Evolutionary conservation across 768 basidiomycete species (phyloP).

Genomic region (Cystofilobasidium capitatum): DNA sequence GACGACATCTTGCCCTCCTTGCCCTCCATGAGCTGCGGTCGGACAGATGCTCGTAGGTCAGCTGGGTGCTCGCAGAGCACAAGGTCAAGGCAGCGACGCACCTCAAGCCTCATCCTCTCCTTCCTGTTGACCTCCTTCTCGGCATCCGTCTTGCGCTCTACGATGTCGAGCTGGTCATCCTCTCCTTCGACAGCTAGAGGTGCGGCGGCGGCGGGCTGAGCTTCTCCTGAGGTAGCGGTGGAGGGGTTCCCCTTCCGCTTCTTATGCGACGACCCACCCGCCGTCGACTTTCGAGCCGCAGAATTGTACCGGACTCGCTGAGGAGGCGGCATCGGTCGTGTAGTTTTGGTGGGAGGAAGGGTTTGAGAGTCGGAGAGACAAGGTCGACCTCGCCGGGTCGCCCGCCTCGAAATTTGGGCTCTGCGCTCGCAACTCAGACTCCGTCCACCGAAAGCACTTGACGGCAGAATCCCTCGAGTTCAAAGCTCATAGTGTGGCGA

Average conservation of each 20-base stretch:
- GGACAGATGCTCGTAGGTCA: no score
- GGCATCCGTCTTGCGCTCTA: conserved; percentile 52
- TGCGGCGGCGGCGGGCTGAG: conserved; percentile 23
- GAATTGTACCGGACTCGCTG: conserved; percentile 45
- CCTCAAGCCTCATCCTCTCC: conserved; percentile 56
- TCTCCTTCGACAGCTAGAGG: conserved; percentile 15
- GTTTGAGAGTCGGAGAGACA: no score
- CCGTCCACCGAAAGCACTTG: no score
- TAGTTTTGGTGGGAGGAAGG: no score
- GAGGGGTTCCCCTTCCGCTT: conserved; percentile 44
- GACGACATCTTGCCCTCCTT: conserved; percentile 59
- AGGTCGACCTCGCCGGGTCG: no score
- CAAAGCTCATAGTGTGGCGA: no score
- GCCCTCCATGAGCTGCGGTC: conserved; percentile 4
- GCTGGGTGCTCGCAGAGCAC: no score
- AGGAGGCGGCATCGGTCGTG: conserved; percentile 27
- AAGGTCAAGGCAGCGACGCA: conserved; percentile 39
- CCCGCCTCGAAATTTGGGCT: no score
- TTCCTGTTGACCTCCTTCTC: conserved; percentile 54
- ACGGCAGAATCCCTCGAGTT: no score
- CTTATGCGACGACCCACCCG: conserved; percentile 56
- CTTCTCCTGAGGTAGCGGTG: conserved; percentile 26
- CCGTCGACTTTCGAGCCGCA: conserved; percentile 56
- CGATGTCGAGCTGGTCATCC: conserved; percentile 54
- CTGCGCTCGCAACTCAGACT: no score